phyloP scores from a whole-genome alignment of 768 basidiomycete species.

The Lepiota subincarnata region DNA sequence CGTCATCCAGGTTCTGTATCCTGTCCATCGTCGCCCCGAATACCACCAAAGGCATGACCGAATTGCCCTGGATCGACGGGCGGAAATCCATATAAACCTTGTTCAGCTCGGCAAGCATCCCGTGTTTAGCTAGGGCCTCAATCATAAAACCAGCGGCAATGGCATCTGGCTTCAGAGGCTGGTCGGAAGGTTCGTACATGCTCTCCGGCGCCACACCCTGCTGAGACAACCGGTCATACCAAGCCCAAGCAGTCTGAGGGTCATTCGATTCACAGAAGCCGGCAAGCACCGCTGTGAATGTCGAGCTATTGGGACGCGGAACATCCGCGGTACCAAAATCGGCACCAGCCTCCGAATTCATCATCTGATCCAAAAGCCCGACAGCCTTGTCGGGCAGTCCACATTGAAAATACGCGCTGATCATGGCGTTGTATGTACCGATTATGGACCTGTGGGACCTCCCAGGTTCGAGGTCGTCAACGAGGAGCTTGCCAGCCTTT shows the following conservation, averaged over 20 bases:
- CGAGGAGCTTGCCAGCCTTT: constrained; percentile 29
- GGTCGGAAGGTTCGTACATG: constrained; percentile 36
- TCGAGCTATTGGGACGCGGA: constrained; percentile 57
- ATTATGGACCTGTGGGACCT: constrained; percentile 26
- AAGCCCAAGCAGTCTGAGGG: constrained; percentile 55
- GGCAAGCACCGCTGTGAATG: constrained; percentile 58
- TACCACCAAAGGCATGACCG: constrained; percentile 38
- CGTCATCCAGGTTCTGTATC: constrained; percentile 17
- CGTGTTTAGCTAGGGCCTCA: constrained; percentile 34
- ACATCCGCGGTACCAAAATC: constrained; percentile 34
- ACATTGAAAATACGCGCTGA: constrained; percentile 65
- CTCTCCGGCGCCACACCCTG: constrained; percentile 30
- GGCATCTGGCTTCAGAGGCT: constrained; percentile 42
- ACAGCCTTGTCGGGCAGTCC: constrained; percentile 62
- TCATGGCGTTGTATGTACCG: constrained; percentile 70
- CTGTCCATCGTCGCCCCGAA: constrained; percentile 33
- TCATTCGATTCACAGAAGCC: constrained; percentile 67
- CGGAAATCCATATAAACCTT: constrained; percentile 32
- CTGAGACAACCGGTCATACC: constrained; percentile 65
- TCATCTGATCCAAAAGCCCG: constrained; percentile 65
- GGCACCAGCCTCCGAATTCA: constrained; percentile 40
- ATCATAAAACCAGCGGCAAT: constrained; percentile 57
- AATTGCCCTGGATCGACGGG: constrained; percentile 26
- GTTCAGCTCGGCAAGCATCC: constrained; percentile 42
- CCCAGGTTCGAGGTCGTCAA: not conserved